A percentile compares a stretch with the other conserved stretches of the same genome.
Evolutionary conservation across 1,139 yeast species (phyloP).

Genomic region (Yamadazyma oceani): DNA sequence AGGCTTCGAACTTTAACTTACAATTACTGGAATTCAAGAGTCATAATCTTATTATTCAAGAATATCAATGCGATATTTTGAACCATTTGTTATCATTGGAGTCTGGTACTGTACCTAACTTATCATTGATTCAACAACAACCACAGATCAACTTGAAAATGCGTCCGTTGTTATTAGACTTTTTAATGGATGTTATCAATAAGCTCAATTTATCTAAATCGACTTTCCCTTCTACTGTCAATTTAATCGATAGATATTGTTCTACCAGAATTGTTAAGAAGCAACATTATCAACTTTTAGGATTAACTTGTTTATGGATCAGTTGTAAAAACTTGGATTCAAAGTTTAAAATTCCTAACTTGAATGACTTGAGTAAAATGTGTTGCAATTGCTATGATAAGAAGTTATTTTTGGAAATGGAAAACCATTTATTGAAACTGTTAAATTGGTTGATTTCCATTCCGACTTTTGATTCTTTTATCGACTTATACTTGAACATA

Average conservation of each 20-base stretch:
- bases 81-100: slow-evolving; percentile 39
- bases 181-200: slow-evolving; percentile 53
- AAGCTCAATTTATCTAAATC: slow-evolving; percentile 48
- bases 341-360: slow-evolving; percentile 62
- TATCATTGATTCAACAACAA: slow-evolving; percentile 47
- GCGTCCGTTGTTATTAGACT: slow-evolving; percentile 53
- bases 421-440: slow-evolving; percentile 60
- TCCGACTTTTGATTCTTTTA: slow-evolving; percentile 62
- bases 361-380: slow-evolving; percentile 55
- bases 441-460: slow-evolving; percentile 55
- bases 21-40: slow-evolving; percentile 44
- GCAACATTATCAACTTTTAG: slow-evolving; percentile 64
- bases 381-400: slow-evolving; percentile 66
- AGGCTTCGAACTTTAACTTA: slow-evolving; percentile 33
- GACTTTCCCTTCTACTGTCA: slow-evolving; percentile 56
- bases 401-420: slow-evolving; percentile 64
- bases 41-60: slow-evolving; percentile 38
- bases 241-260: slow-evolving; percentile 54
- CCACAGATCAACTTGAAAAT: slow-evolving; percentile 51
- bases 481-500: slow-evolving; percentile 51
- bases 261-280: slow-evolving; percentile 50
- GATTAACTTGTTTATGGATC: slow-evolving; percentile 72
- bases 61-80: slow-evolving; percentile 44
- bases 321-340: slow-evolving; percentile 71
- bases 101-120: slow-evolving; percentile 33